Evolutionary conservation across 345 rosid species (phyloP).

Genomic region (Populus pruinosa): DNA sequence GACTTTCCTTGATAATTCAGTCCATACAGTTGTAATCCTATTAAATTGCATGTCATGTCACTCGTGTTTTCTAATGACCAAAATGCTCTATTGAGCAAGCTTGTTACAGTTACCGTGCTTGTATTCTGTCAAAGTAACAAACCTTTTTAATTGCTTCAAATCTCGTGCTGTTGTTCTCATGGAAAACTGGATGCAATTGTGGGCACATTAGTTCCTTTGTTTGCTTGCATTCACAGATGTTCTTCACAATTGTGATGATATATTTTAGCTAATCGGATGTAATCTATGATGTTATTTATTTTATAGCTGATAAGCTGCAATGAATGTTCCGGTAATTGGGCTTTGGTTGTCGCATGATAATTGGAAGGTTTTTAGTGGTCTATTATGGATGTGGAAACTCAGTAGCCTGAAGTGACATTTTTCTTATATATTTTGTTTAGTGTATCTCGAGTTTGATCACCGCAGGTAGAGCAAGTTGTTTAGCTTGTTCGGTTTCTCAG

Average conservation of each 20-base stretch:
- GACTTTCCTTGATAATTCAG: background rate
- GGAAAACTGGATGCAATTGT: background rate
- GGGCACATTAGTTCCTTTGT: background rate
- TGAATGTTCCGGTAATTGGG: background rate
- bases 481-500: background rate
- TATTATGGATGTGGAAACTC: background rate
- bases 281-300: background rate
- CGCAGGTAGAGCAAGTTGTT: background rate
- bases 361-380: background rate
- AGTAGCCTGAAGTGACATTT: background rate
- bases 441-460: background rate
- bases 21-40: background rate
- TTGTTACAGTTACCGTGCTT: background rate
- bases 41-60: background rate
- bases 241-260: background rate
- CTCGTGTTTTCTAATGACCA: background rate
- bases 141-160: background rate
- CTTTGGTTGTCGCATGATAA: background rate
- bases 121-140: background rate
- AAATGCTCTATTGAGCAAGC: slow-evolving; percentile 7
- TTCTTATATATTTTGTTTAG: background rate
- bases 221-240: background rate
- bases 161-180: background rate
- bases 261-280: background rate
- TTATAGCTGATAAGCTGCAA: background rate